phyloP scores from a whole-genome alignment of 257 asterid species.

The Forsythia suspensa region DNA sequence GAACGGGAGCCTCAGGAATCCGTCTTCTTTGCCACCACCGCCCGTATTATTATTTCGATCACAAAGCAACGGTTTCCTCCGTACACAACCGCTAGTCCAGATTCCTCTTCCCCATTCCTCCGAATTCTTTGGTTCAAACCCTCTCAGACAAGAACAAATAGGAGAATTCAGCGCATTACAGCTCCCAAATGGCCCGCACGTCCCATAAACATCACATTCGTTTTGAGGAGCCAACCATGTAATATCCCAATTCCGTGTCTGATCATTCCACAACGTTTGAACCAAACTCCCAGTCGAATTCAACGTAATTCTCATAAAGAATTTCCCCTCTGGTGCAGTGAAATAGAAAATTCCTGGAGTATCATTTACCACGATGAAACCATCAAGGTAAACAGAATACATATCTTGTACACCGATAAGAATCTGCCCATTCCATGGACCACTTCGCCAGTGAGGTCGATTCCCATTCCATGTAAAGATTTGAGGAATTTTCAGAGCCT shows the following conservation, averaged over 20 bases:
- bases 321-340: not conserved
- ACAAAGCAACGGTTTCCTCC: slow-evolving; percentile 29
- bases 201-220: slow-evolving; percentile 35
- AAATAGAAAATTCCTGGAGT: not conserved
- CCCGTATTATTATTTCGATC: slow-evolving; percentile 19
- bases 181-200: slow-evolving; percentile 42
- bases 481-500: slow-evolving; percentile 22
- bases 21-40: slow-evolving; percentile 30
- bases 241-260: not conserved
- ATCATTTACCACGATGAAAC: slow-evolving; percentile 13
- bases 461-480: slow-evolving; percentile 20
- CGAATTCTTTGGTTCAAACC: slow-evolving; percentile 32
- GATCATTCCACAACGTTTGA: slow-evolving; percentile 8
- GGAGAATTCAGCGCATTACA: slow-evolving; percentile 12
- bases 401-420: slow-evolving; percentile 33
- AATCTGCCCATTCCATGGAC: slow-evolving; percentile 43
- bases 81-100: slow-evolving; percentile 40
- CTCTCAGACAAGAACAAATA: slow-evolving; percentile 42
- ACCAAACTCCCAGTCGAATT: slow-evolving; percentile 17
- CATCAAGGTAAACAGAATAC: slow-evolving; percentile 25
- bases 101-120: slow-evolving; percentile 36
- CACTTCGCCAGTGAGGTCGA: slow-evolving; percentile 38
- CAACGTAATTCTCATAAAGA: not conserved
- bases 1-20: slow-evolving; percentile 32
- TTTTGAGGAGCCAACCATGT: slow-evolving; percentile 16